These are phyloP conservation scores for Entomortierella chlamydospora DNA, from an alignment of 192 early-diverging fungal species.

Conservation along the genomic window DNA sequence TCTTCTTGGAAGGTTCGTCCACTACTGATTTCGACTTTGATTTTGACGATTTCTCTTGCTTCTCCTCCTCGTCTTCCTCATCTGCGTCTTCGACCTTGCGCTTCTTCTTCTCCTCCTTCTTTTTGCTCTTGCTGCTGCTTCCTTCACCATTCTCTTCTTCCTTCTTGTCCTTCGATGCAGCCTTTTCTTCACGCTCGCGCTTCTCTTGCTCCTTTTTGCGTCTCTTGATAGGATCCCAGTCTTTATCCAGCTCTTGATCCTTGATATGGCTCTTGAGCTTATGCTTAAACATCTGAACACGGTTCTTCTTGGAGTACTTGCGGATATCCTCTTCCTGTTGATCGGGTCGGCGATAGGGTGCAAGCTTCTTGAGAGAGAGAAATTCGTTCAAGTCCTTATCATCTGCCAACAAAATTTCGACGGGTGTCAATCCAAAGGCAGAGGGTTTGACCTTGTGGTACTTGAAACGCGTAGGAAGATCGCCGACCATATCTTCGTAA, in stretches of 20 bases:
- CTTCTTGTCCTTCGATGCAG: constrained; percentile 18
- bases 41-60: constrained; percentile 1
- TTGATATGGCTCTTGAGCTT: constrained; percentile 49
- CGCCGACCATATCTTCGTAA: constrained; percentile 93
- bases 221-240: constrained; percentile 56
- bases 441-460: constrained; percentile 87
- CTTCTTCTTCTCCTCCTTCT: constrained; percentile 34
- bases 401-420: constrained; percentile 92
- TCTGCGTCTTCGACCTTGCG: constrained; percentile 21
- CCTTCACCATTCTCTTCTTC: constrained; percentile 9
- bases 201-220: constrained; percentile 39
- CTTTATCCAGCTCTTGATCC: constrained; percentile 46
- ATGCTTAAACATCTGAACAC: constrained; percentile 57
- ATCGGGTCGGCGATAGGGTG: constrained; percentile 73
- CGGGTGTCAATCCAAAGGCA: constrained; percentile 80
- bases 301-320: constrained; percentile 69
- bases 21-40: not conserved
- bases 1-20: constrained; percentile 16
- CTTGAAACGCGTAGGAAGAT: constrained; percentile 89
- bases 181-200: constrained; percentile 51
- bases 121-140: constrained; percentile 18
- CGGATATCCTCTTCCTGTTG: constrained; percentile 47
- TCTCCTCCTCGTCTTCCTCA: constrained; percentile 9
- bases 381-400: constrained; percentile 88
- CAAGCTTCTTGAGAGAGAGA: constrained; percentile 87